A percentile compares a stretch with the other conserved stretches of the same genome.
phyloP scores from a whole-genome alignment of 164 flowering plant genomes.

The Stephania yunnanensis region DNA sequence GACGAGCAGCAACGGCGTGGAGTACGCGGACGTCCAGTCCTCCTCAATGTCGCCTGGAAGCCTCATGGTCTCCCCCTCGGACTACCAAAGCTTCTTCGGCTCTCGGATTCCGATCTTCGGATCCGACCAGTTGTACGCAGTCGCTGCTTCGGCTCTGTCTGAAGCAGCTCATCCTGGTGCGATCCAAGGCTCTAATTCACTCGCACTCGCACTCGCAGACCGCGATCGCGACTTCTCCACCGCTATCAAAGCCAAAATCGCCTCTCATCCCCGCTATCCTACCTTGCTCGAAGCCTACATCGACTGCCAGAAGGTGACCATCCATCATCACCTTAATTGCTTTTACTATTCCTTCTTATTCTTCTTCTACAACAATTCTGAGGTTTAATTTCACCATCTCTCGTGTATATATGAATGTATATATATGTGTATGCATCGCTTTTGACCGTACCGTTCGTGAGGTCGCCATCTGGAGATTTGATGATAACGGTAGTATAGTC shows the following conservation, averaged over 20 bases:
- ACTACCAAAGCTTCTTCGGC: conserved; percentile 30
- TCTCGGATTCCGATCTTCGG: conserved; percentile 37
- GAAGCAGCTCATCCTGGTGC: conserved; percentile 32
- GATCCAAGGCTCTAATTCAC: conserved; percentile 10
- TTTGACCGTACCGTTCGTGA: too few relatives aligned
- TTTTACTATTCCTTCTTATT: too few relatives aligned
- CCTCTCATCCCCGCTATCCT: conserved; percentile 84
- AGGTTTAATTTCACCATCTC: too few relatives aligned
- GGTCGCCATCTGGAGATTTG: too few relatives aligned
- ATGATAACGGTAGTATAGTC: too few relatives aligned
- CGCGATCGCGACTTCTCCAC: conserved; percentile 19
- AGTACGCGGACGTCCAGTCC: conserved; percentile 34
- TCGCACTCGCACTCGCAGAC: background rate
- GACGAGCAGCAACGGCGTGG: conserved; percentile 7
- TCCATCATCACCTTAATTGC: too few relatives aligned
- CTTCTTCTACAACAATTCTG: too few relatives aligned
- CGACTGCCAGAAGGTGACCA: conserved; percentile 81
- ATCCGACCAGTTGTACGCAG: conserved; percentile 42
- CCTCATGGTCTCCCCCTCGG: conserved; percentile 30
- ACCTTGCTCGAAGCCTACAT: conserved; percentile 72
- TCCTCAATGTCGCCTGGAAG: conserved; percentile 45
- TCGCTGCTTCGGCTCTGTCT: conserved; percentile 26
- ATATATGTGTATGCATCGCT: too few relatives aligned
- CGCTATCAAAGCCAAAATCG: conserved; percentile 69
- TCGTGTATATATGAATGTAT: too few relatives aligned